These are phyloP conservation scores for Metarhizium album DNA, from an alignment of 2,329 filamentous ascomycete genomes.

Conservation along the genomic window DNA sequence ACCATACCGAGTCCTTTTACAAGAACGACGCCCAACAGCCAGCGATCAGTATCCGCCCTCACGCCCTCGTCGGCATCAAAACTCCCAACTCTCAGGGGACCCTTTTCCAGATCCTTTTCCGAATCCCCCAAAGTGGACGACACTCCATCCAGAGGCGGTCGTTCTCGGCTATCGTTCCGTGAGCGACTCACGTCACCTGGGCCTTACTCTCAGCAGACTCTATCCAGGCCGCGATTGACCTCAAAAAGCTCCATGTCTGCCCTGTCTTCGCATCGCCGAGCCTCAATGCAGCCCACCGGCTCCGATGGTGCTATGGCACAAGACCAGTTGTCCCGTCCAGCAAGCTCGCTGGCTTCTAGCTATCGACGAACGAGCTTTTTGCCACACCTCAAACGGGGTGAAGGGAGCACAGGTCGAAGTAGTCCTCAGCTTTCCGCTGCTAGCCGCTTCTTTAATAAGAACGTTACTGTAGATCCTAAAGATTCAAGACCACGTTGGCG, in stretches of 20 bases:
- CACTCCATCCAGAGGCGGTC: constrained; percentile 32
- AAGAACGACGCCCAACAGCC: constrained; percentile 30
- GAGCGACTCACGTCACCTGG: constrained; percentile 41
- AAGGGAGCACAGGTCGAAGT: constrained; percentile 31
- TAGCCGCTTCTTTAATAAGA: constrained; percentile 33
- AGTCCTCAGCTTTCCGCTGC: constrained; percentile 37
- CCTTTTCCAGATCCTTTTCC: constrained; percentile 34
- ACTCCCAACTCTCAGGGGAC: constrained; percentile 38
- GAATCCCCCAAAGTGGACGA: constrained; percentile 36
- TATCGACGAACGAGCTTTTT: constrained; percentile 43
- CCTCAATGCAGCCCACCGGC: constrained; percentile 40
- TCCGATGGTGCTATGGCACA: constrained; percentile 21
- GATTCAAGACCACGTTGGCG: constrained; percentile 42
- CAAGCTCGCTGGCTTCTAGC: constrained; percentile 42
- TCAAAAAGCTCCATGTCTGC: constrained; percentile 33
- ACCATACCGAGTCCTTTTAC: constrained; percentile 50
- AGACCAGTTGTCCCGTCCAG: constrained; percentile 32
- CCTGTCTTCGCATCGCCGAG: constrained; percentile 33
- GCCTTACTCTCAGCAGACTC: constrained; percentile 34
- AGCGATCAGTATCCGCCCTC: constrained; percentile 31
- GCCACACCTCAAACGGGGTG: constrained; percentile 32
- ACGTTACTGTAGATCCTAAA: constrained; percentile 25
- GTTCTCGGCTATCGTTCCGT: constrained; percentile 40
- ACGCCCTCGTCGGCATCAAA: constrained; percentile 33
- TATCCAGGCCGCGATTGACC: constrained; percentile 33